Conservation (phyloP, 495 filamentous ascomycete species). For the Podospora conica region DNA sequence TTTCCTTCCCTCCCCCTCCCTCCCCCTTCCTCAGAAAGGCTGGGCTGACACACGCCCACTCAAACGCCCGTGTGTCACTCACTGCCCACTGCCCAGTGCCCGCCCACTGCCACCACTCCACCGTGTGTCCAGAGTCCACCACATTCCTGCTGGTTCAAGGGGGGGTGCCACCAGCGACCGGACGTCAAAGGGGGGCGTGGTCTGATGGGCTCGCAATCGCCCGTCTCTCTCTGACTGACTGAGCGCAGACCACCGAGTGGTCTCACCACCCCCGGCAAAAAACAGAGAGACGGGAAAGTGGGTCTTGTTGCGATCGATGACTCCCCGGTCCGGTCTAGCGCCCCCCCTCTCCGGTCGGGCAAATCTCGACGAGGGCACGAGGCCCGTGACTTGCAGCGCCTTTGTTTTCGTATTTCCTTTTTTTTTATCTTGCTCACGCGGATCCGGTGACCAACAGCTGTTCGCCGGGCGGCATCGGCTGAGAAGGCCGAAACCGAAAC, state of each 20-base stretch:
- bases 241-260: constrained; percentile 6
- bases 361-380: constrained; percentile 33
- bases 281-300: neutral
- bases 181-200: neutral
- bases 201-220: constrained; percentile 4
- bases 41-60: constrained; percentile 33
- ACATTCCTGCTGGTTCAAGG: neutral
- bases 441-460: constrained; percentile 2
- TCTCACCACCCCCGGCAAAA: neutral
- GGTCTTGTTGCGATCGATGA: constrained; percentile 10
- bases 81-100: constrained; percentile 15
- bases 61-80: constrained; percentile 31
- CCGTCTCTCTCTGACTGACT: neutral
- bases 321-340: constrained; percentile 12
- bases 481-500: constrained; percentile 21
- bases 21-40: constrained; percentile 13
- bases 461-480: constrained; percentile 18
- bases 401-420: constrained; percentile 11
- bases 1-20: no score
- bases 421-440: constrained; percentile 4
- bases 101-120: constrained; percentile 14
- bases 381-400: constrained; percentile 36
- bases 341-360: constrained; percentile 18
- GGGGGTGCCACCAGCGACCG: neutral
- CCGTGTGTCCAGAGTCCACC: neutral